phyloP scores from a whole-genome alignment of 1,139 yeast genomes.

The Geotrichum armillariae region DNA sequence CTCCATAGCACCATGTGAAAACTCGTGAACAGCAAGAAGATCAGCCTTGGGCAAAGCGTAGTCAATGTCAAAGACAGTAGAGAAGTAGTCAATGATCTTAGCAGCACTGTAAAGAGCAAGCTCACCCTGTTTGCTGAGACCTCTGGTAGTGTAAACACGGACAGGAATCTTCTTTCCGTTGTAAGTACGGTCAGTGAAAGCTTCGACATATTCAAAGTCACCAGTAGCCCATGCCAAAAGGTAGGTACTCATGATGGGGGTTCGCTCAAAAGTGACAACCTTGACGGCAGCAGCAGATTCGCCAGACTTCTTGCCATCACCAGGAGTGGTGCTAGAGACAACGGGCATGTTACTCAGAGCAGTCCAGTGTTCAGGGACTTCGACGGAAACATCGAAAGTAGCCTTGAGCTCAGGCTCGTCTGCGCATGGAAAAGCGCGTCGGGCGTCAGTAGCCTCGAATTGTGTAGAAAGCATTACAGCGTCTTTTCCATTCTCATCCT shows the following conservation, averaged over 20 bases:
- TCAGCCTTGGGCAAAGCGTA: conserved; percentile 73
- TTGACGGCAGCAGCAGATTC: conserved; percentile 31
- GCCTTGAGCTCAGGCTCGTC: conserved; percentile 89
- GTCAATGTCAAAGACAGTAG: conserved; percentile 60
- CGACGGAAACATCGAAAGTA: conserved; percentile 66
- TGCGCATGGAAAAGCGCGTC: conserved; percentile 88
- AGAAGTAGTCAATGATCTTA: conserved; percentile 65
- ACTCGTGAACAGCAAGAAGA: conserved; percentile 72
- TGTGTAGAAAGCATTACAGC: conserved; percentile 79
- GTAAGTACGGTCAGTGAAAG: conserved; percentile 40
- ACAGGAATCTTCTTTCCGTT: conserved; percentile 61
- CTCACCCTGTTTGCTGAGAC: conserved; percentile 59
- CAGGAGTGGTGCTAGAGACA: conserved; percentile 49
- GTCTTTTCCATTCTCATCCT: conserved; percentile 52
- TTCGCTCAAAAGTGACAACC: conserved; percentile 50
- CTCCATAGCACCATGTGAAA: conserved; percentile 81
- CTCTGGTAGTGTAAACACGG: conserved; percentile 70
- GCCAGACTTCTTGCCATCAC: conserved; percentile 47
- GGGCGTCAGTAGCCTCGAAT: conserved; percentile 87
- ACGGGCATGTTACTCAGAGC: conserved; percentile 83
- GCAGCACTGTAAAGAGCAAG: conserved; percentile 67
- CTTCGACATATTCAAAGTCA: conserved; percentile 69
- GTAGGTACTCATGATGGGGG: conserved; percentile 79
- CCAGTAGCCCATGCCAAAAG: conserved; percentile 77
- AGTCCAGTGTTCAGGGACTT: conserved; percentile 59